These are phyloP conservation scores for Phanerochaete sordida DNA, from an alignment of 768 basidiomycete genomes.

Conservation along the genomic window DNA sequence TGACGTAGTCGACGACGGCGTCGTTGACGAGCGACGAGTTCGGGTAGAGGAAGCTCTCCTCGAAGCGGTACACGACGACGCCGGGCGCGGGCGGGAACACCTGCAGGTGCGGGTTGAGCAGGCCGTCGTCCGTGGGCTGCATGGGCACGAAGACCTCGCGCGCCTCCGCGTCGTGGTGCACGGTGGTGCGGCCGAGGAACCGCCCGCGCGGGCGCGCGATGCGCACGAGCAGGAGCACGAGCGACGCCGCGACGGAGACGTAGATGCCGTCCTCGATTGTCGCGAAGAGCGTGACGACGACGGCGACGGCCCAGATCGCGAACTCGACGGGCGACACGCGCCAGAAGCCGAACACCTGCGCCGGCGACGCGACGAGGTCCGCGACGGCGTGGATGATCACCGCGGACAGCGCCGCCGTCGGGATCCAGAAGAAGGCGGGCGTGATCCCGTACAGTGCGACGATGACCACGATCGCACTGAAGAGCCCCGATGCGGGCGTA, in stretches of 20 bases:
- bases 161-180: slow-evolving; percentile 29
- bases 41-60: slow-evolving; percentile 87
- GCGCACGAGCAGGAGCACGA: slow-evolving; percentile 78
- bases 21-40: slow-evolving; percentile 70
- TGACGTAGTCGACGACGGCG: slow-evolving; percentile 76
- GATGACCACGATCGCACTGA: slow-evolving; percentile 84
- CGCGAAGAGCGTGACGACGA: slow-evolving; percentile 89
- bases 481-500: slow-evolving; percentile 85
- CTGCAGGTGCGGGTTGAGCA: slow-evolving; percentile 66
- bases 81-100: slow-evolving; percentile 82
- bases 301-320: slow-evolving; percentile 83
- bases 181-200: slow-evolving; percentile 65
- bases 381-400: slow-evolving; percentile 93
- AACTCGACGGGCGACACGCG: slow-evolving; percentile 91
- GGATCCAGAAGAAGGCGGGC: slow-evolving; percentile 89
- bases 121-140: slow-evolving; percentile 42
- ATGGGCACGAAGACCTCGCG: slow-evolving; percentile 89
- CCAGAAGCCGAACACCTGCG: slow-evolving; percentile 88
- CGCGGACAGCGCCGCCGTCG: slow-evolving; percentile 78
- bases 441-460: slow-evolving; percentile 95
- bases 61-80: slow-evolving; percentile 86
- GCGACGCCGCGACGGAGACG: slow-evolving; percentile 76
- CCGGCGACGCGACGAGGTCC: slow-evolving; percentile 82
- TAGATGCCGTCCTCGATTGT: slow-evolving; percentile 93
- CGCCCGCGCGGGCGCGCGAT: slow-evolving; percentile 84